Base-by-base conservation (phyloP, 495 filamentous ascomycete genomes). In the Podospora sp. region DNA sequence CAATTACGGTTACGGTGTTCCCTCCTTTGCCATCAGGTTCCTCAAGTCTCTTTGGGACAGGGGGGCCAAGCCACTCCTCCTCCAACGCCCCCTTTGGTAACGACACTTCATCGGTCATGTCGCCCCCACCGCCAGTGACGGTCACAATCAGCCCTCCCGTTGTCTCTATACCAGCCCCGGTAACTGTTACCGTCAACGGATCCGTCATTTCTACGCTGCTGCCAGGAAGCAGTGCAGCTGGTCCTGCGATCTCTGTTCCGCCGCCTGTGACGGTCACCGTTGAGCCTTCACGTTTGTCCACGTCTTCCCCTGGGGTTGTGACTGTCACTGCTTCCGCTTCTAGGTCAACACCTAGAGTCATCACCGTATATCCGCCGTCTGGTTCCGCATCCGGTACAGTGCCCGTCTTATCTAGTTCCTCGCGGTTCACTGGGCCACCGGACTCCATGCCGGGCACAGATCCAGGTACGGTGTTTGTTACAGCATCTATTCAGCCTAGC, bases 1-100 rank as follows among this genome's bases (percentile, higher is more conserved):
- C 70, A 14, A 53, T 69, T 27, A 72, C 72, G 4, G 40, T 71
- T 18, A 73, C 71, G 1, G 61, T 69, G 0, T 66, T 52, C 49
- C 71, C 71, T 22, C 56, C 40, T 24, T 49, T 40, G 16, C 66
- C 60, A 21, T 16, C 40, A 1, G 35, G 20, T 9, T 21, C 46
- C 24, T 21, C 50, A 36, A 26, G 52, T 55, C 9, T 22, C 21
- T n/a, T 14, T 2, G 21, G 52, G 12, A 46, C 40, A 55, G 52
- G 20, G n/a, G 52, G n/a, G 20, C 14, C 52, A 2, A 22, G 20
- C 25, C n/a, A 11, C 7, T 12, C 14, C 40, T 46, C 40, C 14
- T 18, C 40, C 9, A 46, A 46, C 2, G 40, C 40, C 16, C 40
- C 53, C 20, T 24, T 24, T 9, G 26, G 53, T 6, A 24, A 26